Percentiles rank a stretch among this genome's conserved stretches.
Evolutionary conservation across 495 filamentous ascomycete species (phyloP).

Genomic region (Venustampulla echinocandica): DNA sequence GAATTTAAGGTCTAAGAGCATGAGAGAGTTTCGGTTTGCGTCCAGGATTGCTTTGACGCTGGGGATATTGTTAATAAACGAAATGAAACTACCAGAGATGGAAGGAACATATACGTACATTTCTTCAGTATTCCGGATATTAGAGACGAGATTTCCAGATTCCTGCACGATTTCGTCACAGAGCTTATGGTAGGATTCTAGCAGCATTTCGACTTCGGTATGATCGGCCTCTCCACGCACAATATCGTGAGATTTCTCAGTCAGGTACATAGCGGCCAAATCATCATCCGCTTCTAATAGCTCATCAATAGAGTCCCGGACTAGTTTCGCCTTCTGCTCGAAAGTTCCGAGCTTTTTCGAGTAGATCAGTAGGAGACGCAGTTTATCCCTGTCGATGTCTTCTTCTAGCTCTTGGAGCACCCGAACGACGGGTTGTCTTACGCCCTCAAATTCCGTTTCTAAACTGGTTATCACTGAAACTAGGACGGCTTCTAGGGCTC

Average conservation of each 20-base stretch:
- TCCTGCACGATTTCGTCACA: slow-evolving; percentile 97
- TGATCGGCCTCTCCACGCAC: slow-evolving; percentile 77
- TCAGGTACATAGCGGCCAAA: slow-evolving; percentile 87
- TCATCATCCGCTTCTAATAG: slow-evolving; percentile 97
- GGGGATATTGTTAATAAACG: slow-evolving; percentile 7
- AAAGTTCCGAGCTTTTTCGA: slow-evolving; percentile 95
- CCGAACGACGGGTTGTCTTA: slow-evolving; percentile 82
- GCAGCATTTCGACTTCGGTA: slow-evolving; percentile 90
- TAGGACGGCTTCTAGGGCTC: slow-evolving; percentile 73
- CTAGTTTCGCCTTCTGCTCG: slow-evolving; percentile 90
- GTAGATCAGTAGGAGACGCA: slow-evolving; percentile 81
- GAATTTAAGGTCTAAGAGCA: slow-evolving; percentile 95
- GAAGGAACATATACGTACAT: slow-evolving; percentile 51
- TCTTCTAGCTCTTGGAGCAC: slow-evolving; percentile 88
- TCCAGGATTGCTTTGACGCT: slow-evolving; percentile 96
- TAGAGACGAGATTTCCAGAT: slow-evolving; percentile 84
- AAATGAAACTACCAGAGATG: background rate
- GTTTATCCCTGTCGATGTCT: slow-evolving; percentile 91
- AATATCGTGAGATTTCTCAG: slow-evolving; percentile 70
- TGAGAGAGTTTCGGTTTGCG: slow-evolving; percentile 95
- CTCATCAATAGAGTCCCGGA: slow-evolving; percentile 92
- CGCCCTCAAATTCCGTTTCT: slow-evolving; percentile 86
- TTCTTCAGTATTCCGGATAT: slow-evolving; percentile 96
- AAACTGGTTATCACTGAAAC: slow-evolving; percentile 77
- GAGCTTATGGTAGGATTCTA: slow-evolving; percentile 96